These are phyloP conservation scores for Monascus purpureus DNA, from an alignment of 495 filamentous ascomycete genomes.

Conservation along the genomic window DNA sequence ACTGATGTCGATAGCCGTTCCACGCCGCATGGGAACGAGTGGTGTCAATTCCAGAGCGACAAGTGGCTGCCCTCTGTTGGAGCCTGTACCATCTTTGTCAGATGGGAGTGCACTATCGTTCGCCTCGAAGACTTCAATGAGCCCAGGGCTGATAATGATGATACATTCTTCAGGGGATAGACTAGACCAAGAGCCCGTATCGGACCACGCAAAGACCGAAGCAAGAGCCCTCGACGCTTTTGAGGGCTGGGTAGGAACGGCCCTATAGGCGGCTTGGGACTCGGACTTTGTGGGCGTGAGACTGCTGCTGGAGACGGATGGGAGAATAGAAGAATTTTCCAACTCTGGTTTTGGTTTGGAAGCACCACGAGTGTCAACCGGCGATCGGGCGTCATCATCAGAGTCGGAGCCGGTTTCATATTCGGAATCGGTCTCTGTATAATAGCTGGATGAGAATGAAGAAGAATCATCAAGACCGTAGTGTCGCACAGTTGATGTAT, in stretches of 20 bases:
- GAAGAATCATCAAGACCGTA: conserved; percentile 34
- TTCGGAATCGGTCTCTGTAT: conserved; percentile 34
- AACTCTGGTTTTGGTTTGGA: conserved; percentile 9
- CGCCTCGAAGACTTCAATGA: conserved; percentile 71
- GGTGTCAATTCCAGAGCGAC: conserved; percentile 77
- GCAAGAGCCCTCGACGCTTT: conserved; percentile 56
- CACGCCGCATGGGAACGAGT: conserved; percentile 70
- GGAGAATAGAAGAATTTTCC: conserved; percentile 21
- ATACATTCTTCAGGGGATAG: conserved; percentile 62
- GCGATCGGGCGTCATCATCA: conserved; percentile 31
- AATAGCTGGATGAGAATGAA: conserved; percentile 27
- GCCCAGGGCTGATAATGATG: conserved; percentile 67
- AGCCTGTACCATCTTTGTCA: conserved; percentile 6
- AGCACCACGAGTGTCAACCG: conserved; percentile 10
- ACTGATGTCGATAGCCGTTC: conserved; percentile 85
- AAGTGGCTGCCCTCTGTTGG: conserved; percentile 42
- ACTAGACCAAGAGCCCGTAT: conserved; percentile 68
- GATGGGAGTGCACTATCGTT: conserved; percentile 12
- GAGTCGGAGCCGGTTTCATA: conserved; percentile 38
- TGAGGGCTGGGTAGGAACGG: conserved; percentile 38
- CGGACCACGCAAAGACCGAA: conserved; percentile 73
- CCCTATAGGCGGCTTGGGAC: conserved; percentile 50
- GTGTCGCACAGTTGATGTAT: conserved; percentile 36
- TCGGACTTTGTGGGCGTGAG: conserved; percentile 64
- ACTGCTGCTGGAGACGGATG: conserved; percentile 30